phyloP scores from a whole-genome alignment of 495 filamentous ascomycete genomes.

The Lophiostoma macrostomum region DNA sequence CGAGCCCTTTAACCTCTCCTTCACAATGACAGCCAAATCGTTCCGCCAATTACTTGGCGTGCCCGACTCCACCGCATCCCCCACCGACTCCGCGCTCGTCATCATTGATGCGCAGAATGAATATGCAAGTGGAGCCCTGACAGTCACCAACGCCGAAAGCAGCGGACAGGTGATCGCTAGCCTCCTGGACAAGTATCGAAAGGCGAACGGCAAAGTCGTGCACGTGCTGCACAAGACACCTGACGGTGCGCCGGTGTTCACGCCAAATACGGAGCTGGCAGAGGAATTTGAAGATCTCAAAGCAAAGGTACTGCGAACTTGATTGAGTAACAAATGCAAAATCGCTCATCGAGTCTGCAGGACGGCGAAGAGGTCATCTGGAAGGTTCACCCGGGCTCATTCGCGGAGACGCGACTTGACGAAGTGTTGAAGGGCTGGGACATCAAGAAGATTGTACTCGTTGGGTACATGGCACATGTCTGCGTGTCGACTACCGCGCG shows the following conservation, averaged over 20 bases:
- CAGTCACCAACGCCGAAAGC: conserved; percentile 46
- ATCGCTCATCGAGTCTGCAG: too few species aligned
- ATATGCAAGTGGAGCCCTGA: conserved; percentile 54
- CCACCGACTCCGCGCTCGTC: conserved; percentile 53
- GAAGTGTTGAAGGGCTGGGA: conserved; percentile 38
- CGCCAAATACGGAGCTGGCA: conserved; percentile 50
- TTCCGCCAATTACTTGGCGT: conserved; percentile 53
- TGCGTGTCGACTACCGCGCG: conserved; percentile 60
- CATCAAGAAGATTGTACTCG: conserved; percentile 50
- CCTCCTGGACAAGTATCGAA: conserved; percentile 53
- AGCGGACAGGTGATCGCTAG: conserved; percentile 49
- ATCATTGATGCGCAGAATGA: conserved; percentile 67
- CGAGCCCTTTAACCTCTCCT: too few species aligned
- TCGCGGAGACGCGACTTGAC: conserved; percentile 48
- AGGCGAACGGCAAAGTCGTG: conserved; percentile 49
- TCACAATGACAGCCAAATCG: conserved; percentile 41
- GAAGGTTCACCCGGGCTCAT: conserved; percentile 50
- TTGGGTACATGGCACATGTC: conserved; percentile 60
- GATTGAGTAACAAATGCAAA: too few species aligned
- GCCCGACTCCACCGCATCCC: conserved; percentile 48
- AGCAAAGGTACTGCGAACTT: too few species aligned
- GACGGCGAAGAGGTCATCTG: conserved; percentile 33
- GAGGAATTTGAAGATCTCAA: conserved; percentile 53
- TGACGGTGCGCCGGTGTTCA: conserved; percentile 60
- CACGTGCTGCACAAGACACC: conserved; percentile 57